Evolutionary conservation across 768 basidiomycete genomes (phyloP), one percentile per base, ranked within the genome.

Genomic region (Tricholoma flavovirens): DNA sequence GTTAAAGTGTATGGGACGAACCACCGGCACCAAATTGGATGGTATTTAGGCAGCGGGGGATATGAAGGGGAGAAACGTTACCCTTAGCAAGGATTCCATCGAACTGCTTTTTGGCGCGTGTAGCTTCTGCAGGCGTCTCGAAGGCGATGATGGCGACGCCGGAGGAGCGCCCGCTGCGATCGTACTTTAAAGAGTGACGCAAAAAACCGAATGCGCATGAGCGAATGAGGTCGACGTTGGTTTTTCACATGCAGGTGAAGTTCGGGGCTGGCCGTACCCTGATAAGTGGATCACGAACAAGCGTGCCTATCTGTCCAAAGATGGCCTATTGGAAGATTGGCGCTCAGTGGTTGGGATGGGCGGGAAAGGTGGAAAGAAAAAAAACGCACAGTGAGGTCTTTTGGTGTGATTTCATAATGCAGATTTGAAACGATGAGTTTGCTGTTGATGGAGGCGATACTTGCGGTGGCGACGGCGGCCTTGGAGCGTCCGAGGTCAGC

Each of bases 301-400:
- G 84, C 76, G 90, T 91, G 77, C 93, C 93, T 72, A 91, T 86
- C 70, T 89, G 84, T 66, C 91, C 89, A 80, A 95, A 96, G 64
- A 95, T 92, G 73, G 82, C 79, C 92, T 95, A 54, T 54, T 51
- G 14, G 46, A 46, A 40, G 40, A 21, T 60, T n/a, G 54, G 48
- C 24, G 57, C 26, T 43, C 45, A 52, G 24, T 46, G 26, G 42
- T 46, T 26, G 24, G 36, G 30, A 50, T 24, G 36, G 36, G 26
- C 40, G 42, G 6, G 22, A 14, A 12, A 10, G 1, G 24, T n/a
- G 8, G 12, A 8, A 32, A 10, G 33, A 22, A 24, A 51, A 24
- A 29, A 53, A 46, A 73, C 90, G 67, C 62, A 96, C 94, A 73
- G 79, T 87, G 49, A 96, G 78, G 74, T 96, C 93, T 77, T 87